Base-by-base conservation (phyloP, 2,329 filamentous ascomycete genomes). In the Pyricularia pennisetigena region DNA sequence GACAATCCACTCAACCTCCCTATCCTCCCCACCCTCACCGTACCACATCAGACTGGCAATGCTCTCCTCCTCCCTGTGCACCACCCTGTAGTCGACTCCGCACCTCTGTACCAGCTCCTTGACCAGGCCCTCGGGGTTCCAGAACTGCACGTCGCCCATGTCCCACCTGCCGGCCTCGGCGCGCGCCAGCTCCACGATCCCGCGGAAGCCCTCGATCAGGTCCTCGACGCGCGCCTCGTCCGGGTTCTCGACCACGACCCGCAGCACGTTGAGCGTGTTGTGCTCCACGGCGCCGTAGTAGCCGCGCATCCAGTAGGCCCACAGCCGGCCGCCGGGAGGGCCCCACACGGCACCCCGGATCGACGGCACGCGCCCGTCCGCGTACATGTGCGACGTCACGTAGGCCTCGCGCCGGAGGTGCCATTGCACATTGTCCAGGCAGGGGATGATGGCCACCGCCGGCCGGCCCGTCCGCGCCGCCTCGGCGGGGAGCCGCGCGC, bases 331-430 rank as follows among this genome's bases (percentile, higher is more conserved):
- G 10, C 83, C 83, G 7, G 80, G 79, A 35, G 89, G 86, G 7
- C 79, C 79, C 62, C 89, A 86, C 1, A 93, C 82, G 2, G 91
- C 92, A 16, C 94, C 94, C 74, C 90, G 90, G 68, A 91, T 80
- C 0, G 80, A 74, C 0, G 91, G 89, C 0, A 76, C 78, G 54
- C 74, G 75, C 2, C 83, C 81, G 66, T 67, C 66, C 23, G 66
- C 57, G 71, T 90, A 85, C 6, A 94, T 81, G 70, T 87, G 84
- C 68, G 84, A 82, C 5, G 85, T 86, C 74, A 94, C 89, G 76
- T 91, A 95, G 66, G 93, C 88, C 78, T 97, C 93, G 65, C 94
- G 87, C 69, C 88, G 87, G 76, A 92, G 87, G 77, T 94, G 90
- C 92, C 92, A 96, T 70, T 84, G 79, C 72, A 93, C 84, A 7